A percentile compares a stretch with the other conserved stretches of the same genome.
Evolutionary conservation across 1,139 yeast genomes (phyloP).

Genomic region (Debaryomyces fabryi): DNA sequence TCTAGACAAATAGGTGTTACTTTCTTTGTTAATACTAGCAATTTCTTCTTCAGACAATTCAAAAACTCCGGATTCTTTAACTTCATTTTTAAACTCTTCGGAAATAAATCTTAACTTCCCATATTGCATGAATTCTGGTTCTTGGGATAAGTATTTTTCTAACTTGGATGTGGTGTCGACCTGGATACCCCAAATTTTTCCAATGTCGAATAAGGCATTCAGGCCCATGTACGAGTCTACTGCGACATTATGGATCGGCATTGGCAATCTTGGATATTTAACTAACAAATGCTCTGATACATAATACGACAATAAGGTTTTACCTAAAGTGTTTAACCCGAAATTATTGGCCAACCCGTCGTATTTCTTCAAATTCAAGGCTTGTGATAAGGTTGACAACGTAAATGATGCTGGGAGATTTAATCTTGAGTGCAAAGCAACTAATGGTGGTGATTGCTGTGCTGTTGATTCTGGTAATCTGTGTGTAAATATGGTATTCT

Average conservation of each 20-base stretch:
- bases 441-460: conserved; percentile 66
- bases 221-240: conserved; percentile 73
- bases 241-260: conserved; percentile 72
- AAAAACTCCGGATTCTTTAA: conserved; percentile 53
- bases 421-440: conserved; percentile 81
- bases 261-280: conserved; percentile 88
- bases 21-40: conserved; percentile 19
- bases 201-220: conserved; percentile 63
- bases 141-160: conserved; percentile 69
- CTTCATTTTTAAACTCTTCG: conserved; percentile 36
- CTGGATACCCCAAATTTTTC: conserved; percentile 87
- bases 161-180: conserved; percentile 65
- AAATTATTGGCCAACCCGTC: conserved; percentile 68
- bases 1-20: conserved; percentile 28
- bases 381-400: conserved; percentile 74
- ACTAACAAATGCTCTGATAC: conserved; percentile 72
- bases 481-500: conserved; percentile 46
- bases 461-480: conserved; percentile 54
- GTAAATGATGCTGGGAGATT: conserved; percentile 58
- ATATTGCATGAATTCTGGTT: conserved; percentile 61
- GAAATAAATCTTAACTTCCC: conserved; percentile 64
- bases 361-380: conserved; percentile 54
- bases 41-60: conserved; percentile 44
- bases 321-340: conserved; percentile 83
- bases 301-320: conserved; percentile 72